These are phyloP conservation scores for Tuber magnatum DNA, from an alignment of 495 filamentous ascomycete genomes.

Conservation along the genomic window DNA sequence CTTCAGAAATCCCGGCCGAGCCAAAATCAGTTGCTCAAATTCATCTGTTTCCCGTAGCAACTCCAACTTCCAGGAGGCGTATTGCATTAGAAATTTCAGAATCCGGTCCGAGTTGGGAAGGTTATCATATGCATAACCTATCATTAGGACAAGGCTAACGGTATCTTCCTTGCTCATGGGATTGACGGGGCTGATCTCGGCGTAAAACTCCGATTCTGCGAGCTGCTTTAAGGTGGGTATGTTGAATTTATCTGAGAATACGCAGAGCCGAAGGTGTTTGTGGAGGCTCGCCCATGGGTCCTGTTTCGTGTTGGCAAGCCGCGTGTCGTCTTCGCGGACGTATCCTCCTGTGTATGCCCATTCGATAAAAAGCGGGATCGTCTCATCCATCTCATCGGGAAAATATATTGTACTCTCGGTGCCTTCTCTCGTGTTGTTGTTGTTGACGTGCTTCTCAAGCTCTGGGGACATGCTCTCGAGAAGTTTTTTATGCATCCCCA, in stretches of 20 bases:
- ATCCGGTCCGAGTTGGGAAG: neutral
- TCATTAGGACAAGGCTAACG: neutral
- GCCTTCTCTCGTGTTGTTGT: neutral
- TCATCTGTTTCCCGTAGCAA: neutral
- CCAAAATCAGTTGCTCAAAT: neutral
- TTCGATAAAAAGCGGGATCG: neutral
- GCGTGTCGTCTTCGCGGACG: neutral
- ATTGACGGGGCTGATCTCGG: neutral
- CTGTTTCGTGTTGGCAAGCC: neutral
- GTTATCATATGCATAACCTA: neutral
- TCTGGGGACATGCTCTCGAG: neutral
- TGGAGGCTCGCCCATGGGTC: neutral
- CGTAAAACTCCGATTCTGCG: neutral
- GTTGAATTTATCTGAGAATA: neutral
- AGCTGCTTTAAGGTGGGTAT: neutral
- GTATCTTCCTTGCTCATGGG: neutral
- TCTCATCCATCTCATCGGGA: neutral
- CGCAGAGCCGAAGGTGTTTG: neutral
- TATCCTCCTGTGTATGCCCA: neutral
- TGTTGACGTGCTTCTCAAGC: neutral
- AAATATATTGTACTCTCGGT: neutral
- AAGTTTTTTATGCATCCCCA: neutral
- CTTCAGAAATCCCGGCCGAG: neutral
- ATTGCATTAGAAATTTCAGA: neutral
- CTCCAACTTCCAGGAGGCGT: neutral